Evolutionary conservation across 495 filamentous ascomycete genomes (phyloP), one percentile per base, ranked within the genome.

Genomic region (Penicillium robsamsonii): DNA sequence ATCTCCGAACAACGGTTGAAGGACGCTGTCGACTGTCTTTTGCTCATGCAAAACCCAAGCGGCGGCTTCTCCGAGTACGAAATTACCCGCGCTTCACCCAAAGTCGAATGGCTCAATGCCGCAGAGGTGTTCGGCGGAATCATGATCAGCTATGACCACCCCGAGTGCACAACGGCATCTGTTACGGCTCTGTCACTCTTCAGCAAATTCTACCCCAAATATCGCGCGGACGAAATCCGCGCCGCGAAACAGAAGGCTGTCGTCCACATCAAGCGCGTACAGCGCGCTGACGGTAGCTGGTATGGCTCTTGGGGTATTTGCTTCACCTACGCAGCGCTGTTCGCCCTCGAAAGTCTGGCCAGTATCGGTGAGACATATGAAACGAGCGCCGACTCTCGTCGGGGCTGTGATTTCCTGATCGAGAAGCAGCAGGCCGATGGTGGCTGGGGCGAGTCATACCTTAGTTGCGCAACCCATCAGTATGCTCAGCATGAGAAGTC

Each of bases 251-350:
- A 75, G 0, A 78, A 83, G 41, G 92, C 92, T 0, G 80, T 97
- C 1, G 70, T 70, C 25, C 96, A 89, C 66, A 94, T 98, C 71
- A 89, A 91, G 66, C 79, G 78, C 8, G 80, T 84, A 13, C 95
- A 97, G 68, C 77, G 83, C n/a, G 66, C 71, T 0, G 90, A 97
- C 65, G 94, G 94, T 3, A 87, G 85, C 57, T 98, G 94, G 94
- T 97, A 97, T 65, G 94, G 95, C 17, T 89, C 84, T 63, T 98
- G 94, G 94, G 95, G 91, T 40, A 93, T 98, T 69, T 97, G 95
- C 71, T 97, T 93, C 72, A 96, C 91, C 3, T 97, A 98, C 67
- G 94, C 94, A 1, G 85, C 84, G 38, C 91, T 97, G 91, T 98
- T 98, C 70, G 94, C 94, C 1, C 76, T 96, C 2, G 91, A 97